Base-by-base conservation (phyloP, 2,329 filamentous ascomycete genomes). In the Trichoderma gracile region DNA sequence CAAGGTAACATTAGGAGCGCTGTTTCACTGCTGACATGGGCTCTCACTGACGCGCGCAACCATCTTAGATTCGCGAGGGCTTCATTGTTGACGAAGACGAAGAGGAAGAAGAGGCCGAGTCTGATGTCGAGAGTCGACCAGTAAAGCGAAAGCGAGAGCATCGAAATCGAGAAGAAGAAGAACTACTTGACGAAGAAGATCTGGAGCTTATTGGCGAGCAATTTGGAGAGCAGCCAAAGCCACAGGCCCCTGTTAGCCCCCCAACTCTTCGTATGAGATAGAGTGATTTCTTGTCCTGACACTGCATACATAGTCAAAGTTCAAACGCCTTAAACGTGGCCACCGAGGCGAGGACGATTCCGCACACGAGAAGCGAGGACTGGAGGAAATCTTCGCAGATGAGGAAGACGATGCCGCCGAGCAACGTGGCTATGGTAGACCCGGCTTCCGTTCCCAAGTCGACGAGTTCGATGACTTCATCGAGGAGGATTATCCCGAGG, bases 391-490 rank as follows among this genome's bases (percentile, higher is more conserved):
- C 69, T 99, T 99, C 77, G 93, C 92, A 42, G 94, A 97, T 69
- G 94, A 97, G 60, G 94, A 98, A 67, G 93, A 96, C 62, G 87
- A 90, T 19, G 86, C 84, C 64, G 83, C 67, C 62, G 84, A 86
- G 6, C 82, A 84, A 45, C 78, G 82, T 64, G 75, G 76, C 2
- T 86, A 85, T 65, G 78, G 77, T 40, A 78, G 84, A 67, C 77
- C 81, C 5, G 80, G 76, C 68, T 85, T 86, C 67, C 84, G 90
- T 65, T 82, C 82, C 42, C 81, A 85, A 67, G 85, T 86, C 53
- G 91, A 96, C 75, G 92, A 96, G 72, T 92, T 96, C 76, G 92
- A 92, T 66, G 93, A 94, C 75, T 99, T 99, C 77, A 99, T 99
- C 73, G 94, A 98, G 75, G 93, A 97, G 71, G 95, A 98, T 71